Evolutionary conservation across 257 asterid species (phyloP), one percentile per base, ranked within the genome.

Genomic region (Capsicum chinense): DNA sequence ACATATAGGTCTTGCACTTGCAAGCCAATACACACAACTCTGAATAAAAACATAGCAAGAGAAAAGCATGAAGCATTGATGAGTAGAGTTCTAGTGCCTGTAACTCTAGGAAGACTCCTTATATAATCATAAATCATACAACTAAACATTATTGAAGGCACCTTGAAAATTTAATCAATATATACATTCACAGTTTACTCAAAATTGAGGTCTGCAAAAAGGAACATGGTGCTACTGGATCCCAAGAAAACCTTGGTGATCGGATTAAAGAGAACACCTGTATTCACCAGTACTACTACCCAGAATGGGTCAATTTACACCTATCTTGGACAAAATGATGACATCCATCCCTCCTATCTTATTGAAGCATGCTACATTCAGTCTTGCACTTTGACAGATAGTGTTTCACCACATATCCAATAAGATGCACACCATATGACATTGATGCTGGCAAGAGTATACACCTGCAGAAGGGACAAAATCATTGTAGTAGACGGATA

Each of bases 331-430:
- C 79, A n/a, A 82, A 82, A 47, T 47, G 63, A 64, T 21, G 52
- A 48, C 79, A 67, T 63, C 47, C 37, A 64, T 21, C 62, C 84
- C 16, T 17, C 47, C 13, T 47, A 63, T 13, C 37, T 82, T 82
- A 82, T 79, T 56, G 70, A 39, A 57, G 63, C 69, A 78, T 12
- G 19, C n/a, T 78, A 80, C 83, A 64, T 47, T 64, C 84, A 64
- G 48, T 64, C 33, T 63, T 52, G 48, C 84, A 52, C 62, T 82
- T 52, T 17, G 7, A 62, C 1, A 47, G 71, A 47, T 33, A 50
- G 52, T 44, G 9, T 42, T 80, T 80, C 79, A 13, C 70, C 70
- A 39, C n/a, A 37, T 5, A 4, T 26, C 42, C 62, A 56, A n/a
- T 60, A 63, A 58, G 70, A 39, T 13, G 83, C 83, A 11, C 35